A percentile compares a stretch with the other conserved stretches of the same genome.
phyloP scores from a whole-genome alignment of 768 basidiomycete species.

The Pulveroboletus ravenelii region DNA sequence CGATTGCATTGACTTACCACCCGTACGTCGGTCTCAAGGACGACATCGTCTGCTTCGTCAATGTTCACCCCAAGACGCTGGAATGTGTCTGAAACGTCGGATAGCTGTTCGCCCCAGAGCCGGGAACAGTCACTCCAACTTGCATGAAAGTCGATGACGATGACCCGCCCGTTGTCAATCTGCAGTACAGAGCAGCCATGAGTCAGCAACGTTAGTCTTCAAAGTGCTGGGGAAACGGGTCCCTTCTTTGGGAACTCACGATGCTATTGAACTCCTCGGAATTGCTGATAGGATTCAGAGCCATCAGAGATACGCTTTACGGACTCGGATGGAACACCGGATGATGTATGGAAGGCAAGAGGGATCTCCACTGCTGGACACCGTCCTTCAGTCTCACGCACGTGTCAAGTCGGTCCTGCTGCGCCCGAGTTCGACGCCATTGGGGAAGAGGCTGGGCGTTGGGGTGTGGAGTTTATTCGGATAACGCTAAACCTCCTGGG shows the following conservation, averaged over 20 bases:
- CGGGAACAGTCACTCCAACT: slow-evolving; percentile 9
- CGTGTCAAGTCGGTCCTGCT: background rate
- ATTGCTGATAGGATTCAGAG: slow-evolving; percentile 15
- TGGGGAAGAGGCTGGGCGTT: slow-evolving; percentile 1
- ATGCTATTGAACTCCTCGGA: slow-evolving; percentile 17
- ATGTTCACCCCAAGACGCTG: slow-evolving; percentile 47
- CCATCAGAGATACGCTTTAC: slow-evolving; percentile 6
- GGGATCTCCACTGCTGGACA: background rate
- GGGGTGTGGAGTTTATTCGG: background rate
- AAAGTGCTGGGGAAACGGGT: background rate
- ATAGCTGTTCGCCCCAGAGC: slow-evolving; percentile 9
- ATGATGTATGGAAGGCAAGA: background rate
- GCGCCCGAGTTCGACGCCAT: background rate
- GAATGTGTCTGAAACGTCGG: slow-evolving; percentile 18
- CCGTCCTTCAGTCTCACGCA: background rate
- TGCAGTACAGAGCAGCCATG: background rate
- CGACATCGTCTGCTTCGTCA: slow-evolving; percentile 50
- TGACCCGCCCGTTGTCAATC: slow-evolving; percentile 26
- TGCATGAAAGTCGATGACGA: slow-evolving; percentile 22
- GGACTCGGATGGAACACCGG: background rate
- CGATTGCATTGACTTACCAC: slow-evolving; percentile 41
- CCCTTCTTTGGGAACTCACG: slow-evolving; percentile 5
- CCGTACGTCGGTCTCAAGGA: slow-evolving; percentile 55
- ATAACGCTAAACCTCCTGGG: background rate
- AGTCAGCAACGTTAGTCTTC: background rate